These are phyloP conservation scores for Eucalyptus rudis DNA, from an alignment of 345 rosid genomes.

Conservation along the genomic window DNA sequence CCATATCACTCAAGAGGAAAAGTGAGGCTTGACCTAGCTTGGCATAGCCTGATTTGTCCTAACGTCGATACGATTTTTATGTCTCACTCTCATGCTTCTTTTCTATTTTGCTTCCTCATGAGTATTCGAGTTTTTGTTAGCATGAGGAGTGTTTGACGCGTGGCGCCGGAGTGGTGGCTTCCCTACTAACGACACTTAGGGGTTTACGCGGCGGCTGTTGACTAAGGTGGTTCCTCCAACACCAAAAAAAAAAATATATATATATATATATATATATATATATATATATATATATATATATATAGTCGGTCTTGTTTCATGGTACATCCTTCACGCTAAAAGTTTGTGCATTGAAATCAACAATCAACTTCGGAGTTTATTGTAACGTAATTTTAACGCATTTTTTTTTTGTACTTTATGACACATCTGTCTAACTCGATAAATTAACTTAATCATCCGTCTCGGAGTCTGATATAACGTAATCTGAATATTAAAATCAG, in stretches of 20 bases:
- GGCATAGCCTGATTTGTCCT: not conserved
- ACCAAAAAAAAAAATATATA: too few species aligned
- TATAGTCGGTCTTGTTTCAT: not conserved
- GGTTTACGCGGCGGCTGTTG: fast-evolving
- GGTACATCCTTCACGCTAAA: not conserved
- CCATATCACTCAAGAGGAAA: not conserved
- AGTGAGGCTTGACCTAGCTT: not conserved
- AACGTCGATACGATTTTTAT: not conserved
- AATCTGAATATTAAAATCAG: not conserved
- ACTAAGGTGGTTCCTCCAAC: too few species aligned
- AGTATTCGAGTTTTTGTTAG: not conserved
- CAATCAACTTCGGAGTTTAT: fast-evolving
- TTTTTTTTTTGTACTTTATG: not conserved
- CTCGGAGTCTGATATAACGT: fast-evolving
- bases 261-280: too few species aligned
- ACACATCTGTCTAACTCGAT: not conserved
- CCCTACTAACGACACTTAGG: fast-evolving
- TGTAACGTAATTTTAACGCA: not conserved
- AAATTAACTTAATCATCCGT: not conserved
- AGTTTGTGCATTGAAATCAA: not conserved
- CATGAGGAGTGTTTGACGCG: not conserved
- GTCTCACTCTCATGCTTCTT: not conserved
- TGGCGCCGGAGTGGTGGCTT: too few species aligned
- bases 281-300: too few species aligned
- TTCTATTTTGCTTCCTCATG: not conserved